Conservation (phyloP, 345 rosid species). For the Melaleuca alternifolia region DNA sequence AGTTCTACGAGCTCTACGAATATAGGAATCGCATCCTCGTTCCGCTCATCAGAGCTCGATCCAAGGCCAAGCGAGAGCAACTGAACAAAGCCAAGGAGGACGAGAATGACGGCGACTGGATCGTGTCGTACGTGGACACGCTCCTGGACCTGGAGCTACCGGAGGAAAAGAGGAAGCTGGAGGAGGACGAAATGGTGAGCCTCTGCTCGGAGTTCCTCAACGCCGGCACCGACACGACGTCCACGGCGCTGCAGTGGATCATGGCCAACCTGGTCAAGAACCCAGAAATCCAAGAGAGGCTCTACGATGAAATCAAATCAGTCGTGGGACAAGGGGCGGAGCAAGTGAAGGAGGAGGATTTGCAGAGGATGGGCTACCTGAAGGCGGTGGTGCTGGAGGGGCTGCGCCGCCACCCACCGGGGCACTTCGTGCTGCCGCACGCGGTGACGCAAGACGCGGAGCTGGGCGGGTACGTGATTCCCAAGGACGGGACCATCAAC, state of each 20-base stretch:
- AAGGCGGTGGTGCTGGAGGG: not conserved
- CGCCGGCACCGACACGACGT: not conserved
- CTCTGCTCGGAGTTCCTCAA: not conserved
- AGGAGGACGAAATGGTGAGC: not conserved
- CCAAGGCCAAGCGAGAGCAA: not conserved
- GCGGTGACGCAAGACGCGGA: not conserved
- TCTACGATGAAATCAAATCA: not conserved
- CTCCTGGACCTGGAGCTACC: not conserved
- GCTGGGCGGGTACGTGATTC: not conserved
- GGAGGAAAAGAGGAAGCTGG: not conserved
- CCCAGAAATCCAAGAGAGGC: not conserved
- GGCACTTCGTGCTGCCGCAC: not conserved
- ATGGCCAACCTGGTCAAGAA: not conserved
- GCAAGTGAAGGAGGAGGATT: not conserved
- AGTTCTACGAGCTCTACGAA: not conserved
- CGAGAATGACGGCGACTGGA: not conserved
- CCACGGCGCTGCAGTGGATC: not conserved
- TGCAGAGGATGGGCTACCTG: not conserved
- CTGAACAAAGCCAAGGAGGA: no score
- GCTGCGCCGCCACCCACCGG: not conserved
- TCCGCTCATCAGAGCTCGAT: not conserved
- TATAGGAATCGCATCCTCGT: not conserved
- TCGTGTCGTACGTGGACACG: not conserved
- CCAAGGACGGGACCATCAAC: not conserved
- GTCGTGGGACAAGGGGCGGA: not conserved